These are phyloP conservation scores for Cyclostephanos tholiformis DNA, from an alignment of 108 stramenopile genomes.

Conservation along the genomic window DNA sequence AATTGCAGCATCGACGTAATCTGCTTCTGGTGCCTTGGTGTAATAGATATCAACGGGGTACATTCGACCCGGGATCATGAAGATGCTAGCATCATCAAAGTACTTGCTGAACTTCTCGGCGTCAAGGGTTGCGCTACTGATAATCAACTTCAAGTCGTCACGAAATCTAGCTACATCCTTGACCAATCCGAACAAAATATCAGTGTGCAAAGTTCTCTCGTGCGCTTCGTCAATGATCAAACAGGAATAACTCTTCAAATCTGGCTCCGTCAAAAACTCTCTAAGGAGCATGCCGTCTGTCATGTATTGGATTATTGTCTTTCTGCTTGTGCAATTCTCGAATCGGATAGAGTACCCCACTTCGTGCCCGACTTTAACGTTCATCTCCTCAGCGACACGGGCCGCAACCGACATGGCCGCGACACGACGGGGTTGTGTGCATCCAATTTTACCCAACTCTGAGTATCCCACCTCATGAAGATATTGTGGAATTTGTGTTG, in stretches of 20 bases:
- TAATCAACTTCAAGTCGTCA: conserved; percentile 92
- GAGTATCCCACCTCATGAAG: conserved; percentile 97
- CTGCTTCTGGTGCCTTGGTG: conserved; percentile 99
- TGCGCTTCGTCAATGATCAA: conserved; percentile 99
- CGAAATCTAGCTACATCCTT: conserved; percentile 97
- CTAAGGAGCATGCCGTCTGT: conserved; percentile 97
- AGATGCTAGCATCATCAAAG: conserved; percentile 97
- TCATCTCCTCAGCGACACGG: conserved; percentile 97
- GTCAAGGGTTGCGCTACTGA: conserved; percentile 97
- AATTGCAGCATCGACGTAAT: conserved; percentile 99
- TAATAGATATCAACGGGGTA: conserved; percentile 93
- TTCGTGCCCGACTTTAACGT: conserved; percentile 94
- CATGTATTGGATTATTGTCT: conserved; percentile 96
- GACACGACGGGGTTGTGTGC: conserved; percentile 96
- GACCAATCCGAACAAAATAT: conserved; percentile 96
- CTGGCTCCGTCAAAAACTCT: conserved; percentile 97
- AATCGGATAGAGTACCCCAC: conserved; percentile 99
- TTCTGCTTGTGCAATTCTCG: conserved; percentile 95
- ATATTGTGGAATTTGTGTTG: conserved; percentile 97
- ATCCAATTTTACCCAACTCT: conserved; percentile 96
- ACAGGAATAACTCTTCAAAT: conserved; percentile 94
- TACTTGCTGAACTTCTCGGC: conserved; percentile 98
- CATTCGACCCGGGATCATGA: conserved; percentile 95
- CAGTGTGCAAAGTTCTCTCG: conserved; percentile 97
- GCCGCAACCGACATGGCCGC: conserved; percentile 99